These are phyloP conservation scores for Pyricularia pennisetigena DNA, from an alignment of 2,329 filamentous ascomycete species.

Conservation along the genomic window DNA sequence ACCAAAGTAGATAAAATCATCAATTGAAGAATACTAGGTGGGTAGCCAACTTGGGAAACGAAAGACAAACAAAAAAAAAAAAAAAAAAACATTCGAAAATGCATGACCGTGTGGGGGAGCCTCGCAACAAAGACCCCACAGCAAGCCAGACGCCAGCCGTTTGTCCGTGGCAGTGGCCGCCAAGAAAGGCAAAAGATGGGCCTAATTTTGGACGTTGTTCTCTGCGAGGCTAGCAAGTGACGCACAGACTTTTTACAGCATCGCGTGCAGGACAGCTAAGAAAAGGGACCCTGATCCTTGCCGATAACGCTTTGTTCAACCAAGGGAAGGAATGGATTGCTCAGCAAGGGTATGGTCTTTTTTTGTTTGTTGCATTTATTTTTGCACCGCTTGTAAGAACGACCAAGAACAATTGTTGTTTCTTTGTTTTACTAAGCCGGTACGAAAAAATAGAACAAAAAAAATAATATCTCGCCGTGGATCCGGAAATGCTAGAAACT, in stretches of 20 bases:
- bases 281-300: neutral
- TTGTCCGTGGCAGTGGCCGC: neutral
- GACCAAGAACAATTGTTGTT: neutral
- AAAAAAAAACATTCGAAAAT: neutral
- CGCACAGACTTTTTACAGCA: neutral
- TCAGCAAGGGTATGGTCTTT: neutral
- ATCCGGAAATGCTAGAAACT: neutral
- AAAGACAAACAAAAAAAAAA: neutral
- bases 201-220: conserved; percentile 4
- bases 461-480: neutral
- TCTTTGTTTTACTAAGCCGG: neutral
- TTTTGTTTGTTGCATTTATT: neutral
- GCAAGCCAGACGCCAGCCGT: neutral
- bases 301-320: neutral
- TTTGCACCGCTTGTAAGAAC: neutral
- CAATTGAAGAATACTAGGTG: neutral
- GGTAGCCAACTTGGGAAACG: neutral
- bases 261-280: neutral
- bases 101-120: neutral
- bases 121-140: neutral
- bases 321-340: neutral
- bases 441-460: neutral
- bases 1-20: too few relatives aligned
- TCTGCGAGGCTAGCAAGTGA: neutral
- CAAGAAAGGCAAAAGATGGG: conserved; percentile 2